Base-by-base conservation (phyloP, 768 basidiomycete species). In the Trametes gibbosa region DNA sequence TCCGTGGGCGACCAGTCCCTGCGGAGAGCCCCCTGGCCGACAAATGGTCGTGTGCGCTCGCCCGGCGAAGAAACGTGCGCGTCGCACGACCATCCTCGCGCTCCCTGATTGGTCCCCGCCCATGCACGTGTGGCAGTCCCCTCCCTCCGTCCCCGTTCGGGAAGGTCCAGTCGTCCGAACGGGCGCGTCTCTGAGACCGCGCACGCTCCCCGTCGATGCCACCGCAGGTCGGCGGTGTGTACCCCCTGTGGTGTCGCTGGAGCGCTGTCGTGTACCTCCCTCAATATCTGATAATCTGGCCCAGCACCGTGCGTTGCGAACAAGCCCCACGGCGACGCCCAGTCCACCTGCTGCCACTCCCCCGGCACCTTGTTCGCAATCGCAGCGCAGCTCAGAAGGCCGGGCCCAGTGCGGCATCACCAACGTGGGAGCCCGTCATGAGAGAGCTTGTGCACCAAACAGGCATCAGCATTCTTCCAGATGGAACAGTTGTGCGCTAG, bases 31-130 rank as follows among this genome's bases (percentile, higher is more conserved):
- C 52, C 55, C 54, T 23, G 34, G 45, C 39, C 56, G 67, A 56
- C 61, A 60, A 66, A 56, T 59, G 61, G 69, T 68, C 66, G 66
- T 68, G 69, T 66, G 66, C 67, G 53, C 65, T 64, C 62, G 56
- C 64, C 58, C 55, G 52, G 57, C 53, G 47, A 42, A 64, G 52
- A 62, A 63, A 61, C 61, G 60, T 63, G 62, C 66, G 66, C 65
- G 64, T 70, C 69, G 69, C 69, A 69, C 66, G 69, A 69, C 68
- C 69, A 61, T 53, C 50, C 37, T 17, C 58, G 52, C 50, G 53
- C 50, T 5, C 40, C 34, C 64, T 61, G 55, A 70, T 70, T 70
- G 69, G 69, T 59, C 58, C 54, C 37, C 47, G 35, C 21, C 58
- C 56, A 64, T 57, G 68, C 67, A 68, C 69, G 69, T 70, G 69